Base-by-base conservation (phyloP, 495 filamentous ascomycete species). In the Neurospora sp. region DNA sequence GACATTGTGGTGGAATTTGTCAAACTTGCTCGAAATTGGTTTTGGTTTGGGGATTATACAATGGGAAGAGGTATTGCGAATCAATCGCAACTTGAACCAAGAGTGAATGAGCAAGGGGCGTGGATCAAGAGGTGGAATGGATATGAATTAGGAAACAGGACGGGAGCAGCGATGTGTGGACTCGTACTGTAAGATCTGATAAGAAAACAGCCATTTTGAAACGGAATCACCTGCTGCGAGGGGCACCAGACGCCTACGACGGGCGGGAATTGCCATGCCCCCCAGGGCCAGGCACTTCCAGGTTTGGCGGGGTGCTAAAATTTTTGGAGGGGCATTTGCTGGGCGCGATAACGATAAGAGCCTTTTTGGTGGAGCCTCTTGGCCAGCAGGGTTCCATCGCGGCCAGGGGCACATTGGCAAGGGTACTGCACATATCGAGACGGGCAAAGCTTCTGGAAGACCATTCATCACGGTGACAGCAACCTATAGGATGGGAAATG, bases 111-210 rank as follows among this genome's bases (percentile, higher is more conserved):
- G 6, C 41, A 39, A 40, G 68, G 69, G 71, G 68, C 74, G 76
- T 70, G 10, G 20, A 40, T 61, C 6, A 72, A 77, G 69, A 72
- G 73, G 75, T 73, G 73, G 75, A 71, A 72, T 74, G 74, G 74
- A 71, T 70, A 14, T 71, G 53, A 3, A 35, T 35, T 4, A 9
- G 53, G 22, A 35, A 61, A 61, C 12, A 14, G 0, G 22, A 59
- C n/a, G 71, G 44, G 12, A 18, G 7, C 38, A 39, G 20, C 22
- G 53, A 61, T 9, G 20, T 9, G 20, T 31, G 48, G 48, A 59
- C 48, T 31, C 22, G 48, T 42, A n/a, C n/a, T 27, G 48, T 44
- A 65, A 31, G 53, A 65, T 65, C 53, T 65, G 53, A 61, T 61
- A 65, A 65, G 53, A 65, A 65, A 65, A 65, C 39, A 39, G 11